Conservation (phyloP, 1,139 yeast genomes). For the Saccharomyces hybrid region DNA sequence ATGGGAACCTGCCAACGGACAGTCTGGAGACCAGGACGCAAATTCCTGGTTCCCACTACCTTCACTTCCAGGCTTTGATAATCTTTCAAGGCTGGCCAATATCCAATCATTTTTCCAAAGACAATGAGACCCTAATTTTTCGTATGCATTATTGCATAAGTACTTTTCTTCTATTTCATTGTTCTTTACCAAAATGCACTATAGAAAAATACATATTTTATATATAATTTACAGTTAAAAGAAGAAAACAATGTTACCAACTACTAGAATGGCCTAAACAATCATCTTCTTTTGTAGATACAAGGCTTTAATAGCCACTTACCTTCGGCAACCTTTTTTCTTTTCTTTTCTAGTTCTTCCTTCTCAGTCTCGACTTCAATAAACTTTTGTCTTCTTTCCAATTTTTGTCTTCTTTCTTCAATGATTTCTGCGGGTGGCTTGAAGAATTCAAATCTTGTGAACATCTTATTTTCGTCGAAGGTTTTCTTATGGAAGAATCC, state of each 20-base stretch:
- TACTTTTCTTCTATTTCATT: neutral
- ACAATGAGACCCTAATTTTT: neutral
- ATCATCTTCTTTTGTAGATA: constrained; percentile 79
- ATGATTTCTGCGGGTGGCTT: constrained; percentile 71
- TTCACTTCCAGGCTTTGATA: constrained; percentile 23
- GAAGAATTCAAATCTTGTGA: constrained; percentile 86
- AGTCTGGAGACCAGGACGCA: constrained; percentile 6
- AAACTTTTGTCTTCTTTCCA: constrained; percentile 60
- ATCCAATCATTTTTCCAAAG: constrained; percentile 27
- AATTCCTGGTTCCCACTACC: constrained; percentile 29
- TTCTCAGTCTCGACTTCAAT: constrained; percentile 60
- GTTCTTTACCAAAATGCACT: neutral
- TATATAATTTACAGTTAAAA: neutral
- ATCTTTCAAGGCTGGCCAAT: constrained; percentile 20
- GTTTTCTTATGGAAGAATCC: constrained; percentile 88
- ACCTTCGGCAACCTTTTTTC: constrained; percentile 63
- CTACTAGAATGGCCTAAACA: neutral
- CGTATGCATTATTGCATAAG: neutral
- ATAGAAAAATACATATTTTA: neutral
- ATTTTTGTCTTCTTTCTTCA: constrained; percentile 55
- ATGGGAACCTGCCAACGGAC: constrained; percentile 33
- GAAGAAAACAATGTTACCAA: neutral
- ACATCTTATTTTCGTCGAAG: constrained; percentile 86
- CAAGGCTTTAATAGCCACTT: constrained; percentile 91
- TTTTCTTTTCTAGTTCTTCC: constrained; percentile 48